These are phyloP conservation scores for Ascomycota sp. DNA, from an alignment of 2,329 filamentous ascomycete species.

Conservation along the genomic window DNA sequence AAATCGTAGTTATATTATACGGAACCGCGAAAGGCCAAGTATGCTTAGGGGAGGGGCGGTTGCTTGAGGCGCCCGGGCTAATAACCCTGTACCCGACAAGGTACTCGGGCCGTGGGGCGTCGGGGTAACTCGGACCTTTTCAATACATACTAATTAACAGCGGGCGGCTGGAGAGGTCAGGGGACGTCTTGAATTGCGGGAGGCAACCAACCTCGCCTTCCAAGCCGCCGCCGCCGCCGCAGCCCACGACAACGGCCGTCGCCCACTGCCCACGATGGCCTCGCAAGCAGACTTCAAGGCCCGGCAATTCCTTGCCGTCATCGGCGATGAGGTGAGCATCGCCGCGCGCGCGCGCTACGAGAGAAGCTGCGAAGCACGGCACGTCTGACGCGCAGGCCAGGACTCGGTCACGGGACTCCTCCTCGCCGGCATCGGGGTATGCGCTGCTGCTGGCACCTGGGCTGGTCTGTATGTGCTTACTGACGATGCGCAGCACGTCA, in stretches of 20 bases:
- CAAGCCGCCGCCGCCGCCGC: too few species aligned
- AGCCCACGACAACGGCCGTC: too few species aligned
- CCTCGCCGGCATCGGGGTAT: slow-evolving; percentile 80
- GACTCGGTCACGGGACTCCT: slow-evolving; percentile 90
- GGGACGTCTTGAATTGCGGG: too few species aligned
- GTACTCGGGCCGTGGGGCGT: too few species aligned
- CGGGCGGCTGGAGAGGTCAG: neutral
- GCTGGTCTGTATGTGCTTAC: neutral
- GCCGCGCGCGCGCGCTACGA: too few species aligned
- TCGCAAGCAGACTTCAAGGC: slow-evolving; percentile 47
- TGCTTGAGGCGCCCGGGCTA: too few species aligned
- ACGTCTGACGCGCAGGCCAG: slow-evolving; percentile 24
- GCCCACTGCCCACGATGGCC: slow-evolving; percentile 14
- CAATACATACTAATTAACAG: neutral
- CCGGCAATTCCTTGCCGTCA: slow-evolving; percentile 88
- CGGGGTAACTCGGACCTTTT: too few species aligned
- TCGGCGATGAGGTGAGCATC: slow-evolving; percentile 66
- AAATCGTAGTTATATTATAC: too few species aligned
- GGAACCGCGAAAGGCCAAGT: too few species aligned
- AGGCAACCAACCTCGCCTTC: too few species aligned
- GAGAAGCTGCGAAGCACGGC: neutral
- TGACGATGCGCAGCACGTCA: slow-evolving; percentile 50
- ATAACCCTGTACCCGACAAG: too few species aligned
- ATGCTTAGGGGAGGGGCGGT: too few species aligned
- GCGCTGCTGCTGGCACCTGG: slow-evolving; percentile 5